Conservation (phyloP, 192 early-diverging fungal species). For the Coemansia umbellata region DNA sequence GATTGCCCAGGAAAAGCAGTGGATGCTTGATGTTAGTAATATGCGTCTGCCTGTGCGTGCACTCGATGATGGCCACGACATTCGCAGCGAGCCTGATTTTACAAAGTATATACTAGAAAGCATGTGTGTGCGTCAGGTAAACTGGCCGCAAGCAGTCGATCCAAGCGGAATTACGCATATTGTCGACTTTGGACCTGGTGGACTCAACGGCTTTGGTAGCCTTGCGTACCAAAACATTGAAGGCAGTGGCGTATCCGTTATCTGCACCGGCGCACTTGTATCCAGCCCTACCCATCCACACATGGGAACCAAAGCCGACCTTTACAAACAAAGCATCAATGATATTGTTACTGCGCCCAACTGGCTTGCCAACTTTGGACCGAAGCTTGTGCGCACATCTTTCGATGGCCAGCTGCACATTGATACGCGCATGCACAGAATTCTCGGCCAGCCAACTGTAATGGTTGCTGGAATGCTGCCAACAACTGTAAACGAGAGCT, state of each 20-base stretch:
- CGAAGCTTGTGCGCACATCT: conserved; percentile 65
- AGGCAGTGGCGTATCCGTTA: conserved; percentile 65
- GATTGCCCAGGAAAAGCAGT: conserved; percentile 59
- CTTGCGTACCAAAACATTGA: conserved; percentile 82
- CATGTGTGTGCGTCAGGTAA: conserved; percentile 61
- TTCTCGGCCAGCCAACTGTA: conserved; percentile 82
- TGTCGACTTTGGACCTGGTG: conserved; percentile 83
- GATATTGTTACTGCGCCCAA: conserved; percentile 68
- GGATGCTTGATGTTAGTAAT: conserved; percentile 57
- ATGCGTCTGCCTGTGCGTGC: conserved; percentile 74
- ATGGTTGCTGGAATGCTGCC: conserved; percentile 95
- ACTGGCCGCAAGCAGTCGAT: conserved; percentile 55
- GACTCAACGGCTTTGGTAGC: conserved; percentile 72
- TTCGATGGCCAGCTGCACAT: conserved; percentile 63
- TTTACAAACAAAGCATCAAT: conserved; percentile 66
- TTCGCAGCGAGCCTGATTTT: conserved; percentile 53
- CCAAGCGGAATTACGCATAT: conserved; percentile 64
- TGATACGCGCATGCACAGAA: conserved; percentile 76
- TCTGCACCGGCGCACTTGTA: conserved; percentile 10
- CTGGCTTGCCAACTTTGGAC: conserved; percentile 78
- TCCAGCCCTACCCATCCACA: conserved; percentile 51
- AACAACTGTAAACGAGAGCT: conserved; percentile 69
- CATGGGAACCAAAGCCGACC: conserved; percentile 66
- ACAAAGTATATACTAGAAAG: conserved; percentile 60
- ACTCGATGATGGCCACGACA: conserved; percentile 69